Percentiles rank a stretch among this genome's conserved stretches.
Conservation (phyloP, 1,284 basidiomycete genomes). For the Ganoderma lucidum region DNA sequence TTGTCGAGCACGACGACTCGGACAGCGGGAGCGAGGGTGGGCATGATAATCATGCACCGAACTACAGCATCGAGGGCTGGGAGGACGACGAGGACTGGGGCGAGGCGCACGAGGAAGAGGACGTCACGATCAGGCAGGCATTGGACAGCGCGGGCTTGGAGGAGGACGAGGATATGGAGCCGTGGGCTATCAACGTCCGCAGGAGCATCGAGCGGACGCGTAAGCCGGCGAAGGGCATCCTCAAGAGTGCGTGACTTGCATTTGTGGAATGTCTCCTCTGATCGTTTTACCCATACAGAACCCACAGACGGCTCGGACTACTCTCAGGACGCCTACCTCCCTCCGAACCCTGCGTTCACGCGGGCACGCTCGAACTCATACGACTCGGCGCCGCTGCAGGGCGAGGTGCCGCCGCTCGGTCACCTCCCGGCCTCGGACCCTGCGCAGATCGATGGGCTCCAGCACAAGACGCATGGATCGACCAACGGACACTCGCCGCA, state of each 20-base stretch:
- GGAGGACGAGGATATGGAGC: constrained; percentile 66
- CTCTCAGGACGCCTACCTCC: constrained; percentile 64
- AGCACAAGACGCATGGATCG: constrained; percentile 66
- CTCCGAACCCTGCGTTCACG: constrained; percentile 52
- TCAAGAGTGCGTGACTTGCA: constrained; percentile 76
- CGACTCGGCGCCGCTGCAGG: constrained; percentile 60
- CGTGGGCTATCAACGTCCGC: constrained; percentile 77
- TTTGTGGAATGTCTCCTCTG: constrained; percentile 34
- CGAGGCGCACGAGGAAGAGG: constrained; percentile 76
- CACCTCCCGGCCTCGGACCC: constrained; percentile 83
- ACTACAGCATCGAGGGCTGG: constrained; percentile 65
- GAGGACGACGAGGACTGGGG: constrained; percentile 75
- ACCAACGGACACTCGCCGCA: constrained; percentile 37
- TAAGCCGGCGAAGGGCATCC: constrained; percentile 83
- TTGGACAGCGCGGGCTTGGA: constrained; percentile 55
- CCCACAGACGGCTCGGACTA: constrained; percentile 67
- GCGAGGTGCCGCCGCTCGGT: constrained; percentile 77
- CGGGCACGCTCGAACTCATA: constrained; percentile 83
- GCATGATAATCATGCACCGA: constrained; percentile 52
- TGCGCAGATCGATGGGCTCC: constrained; percentile 84
- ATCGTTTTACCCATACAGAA: constrained; percentile 30
- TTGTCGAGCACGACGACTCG: constrained; percentile 76
- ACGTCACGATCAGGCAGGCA: constrained; percentile 74
- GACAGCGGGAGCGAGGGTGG: constrained; percentile 55
- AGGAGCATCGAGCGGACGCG: constrained; percentile 70